Base-by-base conservation (phyloP, 495 filamentous ascomycete species). In the Aspergillus saccharolyticus region DNA sequence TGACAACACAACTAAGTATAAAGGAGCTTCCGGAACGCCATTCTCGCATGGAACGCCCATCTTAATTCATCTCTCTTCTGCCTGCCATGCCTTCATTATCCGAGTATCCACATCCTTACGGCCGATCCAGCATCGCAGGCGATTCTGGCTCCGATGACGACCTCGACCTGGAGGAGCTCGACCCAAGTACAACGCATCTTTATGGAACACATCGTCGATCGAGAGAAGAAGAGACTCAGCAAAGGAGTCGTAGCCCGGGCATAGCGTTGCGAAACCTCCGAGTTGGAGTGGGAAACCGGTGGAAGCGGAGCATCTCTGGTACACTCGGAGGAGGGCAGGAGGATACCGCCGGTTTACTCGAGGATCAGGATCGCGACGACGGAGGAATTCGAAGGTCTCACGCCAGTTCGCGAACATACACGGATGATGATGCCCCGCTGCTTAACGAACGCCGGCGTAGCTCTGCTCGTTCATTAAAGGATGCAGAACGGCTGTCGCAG, bases 181-280 rank as follows among this genome's bases (percentile, higher is more conserved):
- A 89, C 61, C 86, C 85, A 16, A 70, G 69, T 21, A 70, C 77
- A 18, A 70, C 75, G 21, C 59, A 70, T 33, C 68, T 70, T 21
- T 71, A 78, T 18, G 64, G 44, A 22, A 43, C 62, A 14, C 53
- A 78, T 17, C 66, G 74, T 45, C 68, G 72, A 6, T 76, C 74
- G 47, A 66, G 71, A 30, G 75, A 79, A 46, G 70, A 77, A 30
- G 65, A 70, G 48, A 62, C 63, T 55, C 58, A 56, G 60, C 63
- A 72, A 71, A 61, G 74, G 75, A 70, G 73, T 59, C 73, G 74
- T 69, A 74, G 77, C 30, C 78, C 85, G 42, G 77, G 81, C 24
- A 91, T 90, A 62, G 85, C 88, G 17, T 66, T 91, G 56, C 81
- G 86, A 33, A 89, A 83, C 63, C 72, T 91, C 65, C 85, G 87